phyloP scores from a whole-genome alignment of 1,284 basidiomycete genomes.

The Athelia psychrophila region DNA sequence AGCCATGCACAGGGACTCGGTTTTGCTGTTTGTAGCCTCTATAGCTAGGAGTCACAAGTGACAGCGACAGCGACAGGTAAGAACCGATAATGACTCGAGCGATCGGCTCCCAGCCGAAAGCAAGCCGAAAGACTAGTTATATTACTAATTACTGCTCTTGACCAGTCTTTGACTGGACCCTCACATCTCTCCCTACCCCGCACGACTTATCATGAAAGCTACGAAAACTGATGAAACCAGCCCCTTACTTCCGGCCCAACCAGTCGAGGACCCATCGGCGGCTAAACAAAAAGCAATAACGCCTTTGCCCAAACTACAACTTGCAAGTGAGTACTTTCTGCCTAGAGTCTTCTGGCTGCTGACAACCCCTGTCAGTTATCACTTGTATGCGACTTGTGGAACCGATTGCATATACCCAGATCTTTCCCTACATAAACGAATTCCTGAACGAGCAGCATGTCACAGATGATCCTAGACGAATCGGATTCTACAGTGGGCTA shows the following conservation, averaged over 20 bases:
- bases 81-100: no score
- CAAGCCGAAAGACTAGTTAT: no score
- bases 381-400: constrained; percentile 36
- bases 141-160: no score
- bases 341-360: no score
- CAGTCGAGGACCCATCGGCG: neutral
- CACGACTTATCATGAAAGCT: neutral
- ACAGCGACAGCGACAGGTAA: no score
- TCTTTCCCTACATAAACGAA: constrained; percentile 37
- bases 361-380: no score
- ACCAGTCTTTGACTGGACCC: no score
- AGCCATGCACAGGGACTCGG: no score
- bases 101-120: no score
- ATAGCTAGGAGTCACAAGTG: no score
- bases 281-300: constrained; percentile 1
- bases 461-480: constrained; percentile 29
- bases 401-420: constrained; percentile 35
- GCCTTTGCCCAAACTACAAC: constrained; percentile 14
- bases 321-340: constrained; percentile 29
- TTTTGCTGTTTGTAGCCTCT: no score
- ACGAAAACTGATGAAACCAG: neutral
- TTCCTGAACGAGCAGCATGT: constrained; percentile 34
- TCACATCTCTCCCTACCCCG: no score
- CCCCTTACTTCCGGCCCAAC: neutral
- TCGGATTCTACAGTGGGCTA: constrained; percentile 40